Percentiles rank a stretch among this genome's conserved stretches.
Conservation (phyloP, 805 yeast genomes). For the Candida multigemmis region DNA sequence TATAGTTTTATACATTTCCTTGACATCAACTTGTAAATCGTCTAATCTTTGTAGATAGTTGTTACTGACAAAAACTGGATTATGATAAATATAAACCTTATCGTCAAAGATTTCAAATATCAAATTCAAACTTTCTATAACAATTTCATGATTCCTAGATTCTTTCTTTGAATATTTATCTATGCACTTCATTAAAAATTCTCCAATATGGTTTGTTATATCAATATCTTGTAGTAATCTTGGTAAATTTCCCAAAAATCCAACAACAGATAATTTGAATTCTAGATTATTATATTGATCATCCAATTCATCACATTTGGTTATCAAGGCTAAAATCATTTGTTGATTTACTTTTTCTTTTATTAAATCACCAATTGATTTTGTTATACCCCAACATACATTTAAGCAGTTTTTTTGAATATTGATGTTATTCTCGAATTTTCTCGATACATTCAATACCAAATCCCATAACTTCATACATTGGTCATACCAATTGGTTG, state of each 20-base stretch:
- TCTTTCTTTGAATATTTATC: slow-evolving; percentile 7
- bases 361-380: slow-evolving; percentile 25
- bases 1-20: slow-evolving; percentile 12
- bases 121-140: slow-evolving; percentile 54
- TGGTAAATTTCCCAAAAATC: slow-evolving; percentile 46
- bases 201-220: slow-evolving; percentile 35
- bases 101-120: slow-evolving; percentile 80
- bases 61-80: slow-evolving; percentile 51
- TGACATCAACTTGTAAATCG: slow-evolving; percentile 7
- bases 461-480: slow-evolving; percentile 22
- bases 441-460: slow-evolving; percentile 6
- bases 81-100: slow-evolving; percentile 55
- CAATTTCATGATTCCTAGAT: slow-evolving; percentile 26
- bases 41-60: slow-evolving; percentile 32
- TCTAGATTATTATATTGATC: slow-evolving; percentile 18
- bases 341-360: slow-evolving; percentile 13
- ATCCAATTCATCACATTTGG: slow-evolving; percentile 8
- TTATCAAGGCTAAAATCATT: slow-evolving; percentile 16
- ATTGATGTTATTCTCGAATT: too few species aligned
- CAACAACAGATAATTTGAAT: slow-evolving; percentile 35
- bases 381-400: slow-evolving; percentile 29
- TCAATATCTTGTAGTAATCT: slow-evolving; percentile 34
- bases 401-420: slow-evolving; percentile 23
- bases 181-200: slow-evolving; percentile 28
- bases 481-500: slow-evolving; percentile 29